Evolutionary conservation across 768 basidiomycete genomes (phyloP).

Genomic region (Lactifluus volemus): DNA sequence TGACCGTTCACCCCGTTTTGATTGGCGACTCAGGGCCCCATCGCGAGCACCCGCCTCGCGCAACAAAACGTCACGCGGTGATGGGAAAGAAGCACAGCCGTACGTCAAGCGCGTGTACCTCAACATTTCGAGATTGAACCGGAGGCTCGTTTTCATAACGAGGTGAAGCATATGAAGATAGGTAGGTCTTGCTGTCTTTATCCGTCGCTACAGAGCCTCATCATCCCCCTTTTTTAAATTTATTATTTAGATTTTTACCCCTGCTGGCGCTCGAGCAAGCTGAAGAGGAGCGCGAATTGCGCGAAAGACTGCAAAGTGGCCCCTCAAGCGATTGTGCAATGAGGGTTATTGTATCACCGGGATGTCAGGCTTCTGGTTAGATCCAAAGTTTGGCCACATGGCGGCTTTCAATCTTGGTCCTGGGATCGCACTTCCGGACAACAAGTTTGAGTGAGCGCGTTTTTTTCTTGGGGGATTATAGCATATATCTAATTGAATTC

Average conservation of each 20-base stretch:
- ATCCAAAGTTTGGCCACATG: constrained; percentile 53
- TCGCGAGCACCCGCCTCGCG: constrained; percentile 29
- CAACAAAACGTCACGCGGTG: constrained; percentile 10
- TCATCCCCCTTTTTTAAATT: too few species aligned
- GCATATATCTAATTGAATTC: neutral
- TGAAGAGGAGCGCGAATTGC: constrained; percentile 50
- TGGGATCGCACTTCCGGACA: constrained; percentile 51
- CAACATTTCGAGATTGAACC: constrained; percentile 26
- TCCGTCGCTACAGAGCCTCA: neutral
- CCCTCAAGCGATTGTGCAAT: constrained; percentile 44
- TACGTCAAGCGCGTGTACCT: constrained; percentile 35
- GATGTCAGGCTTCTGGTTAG: constrained; percentile 60
- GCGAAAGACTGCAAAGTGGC: constrained; percentile 63
- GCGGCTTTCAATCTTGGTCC: constrained; percentile 60
- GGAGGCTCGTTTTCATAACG: constrained; percentile 38
- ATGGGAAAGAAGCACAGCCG: constrained; percentile 15
- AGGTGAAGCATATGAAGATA: constrained; percentile 46
- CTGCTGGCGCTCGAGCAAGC: constrained; percentile 50
- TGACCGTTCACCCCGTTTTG: constrained; percentile 32
- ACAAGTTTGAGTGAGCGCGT: constrained; percentile 57
- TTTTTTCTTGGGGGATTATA: constrained; percentile 5
- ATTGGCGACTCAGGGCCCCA: constrained; percentile 51
- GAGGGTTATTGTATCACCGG: constrained; percentile 68
- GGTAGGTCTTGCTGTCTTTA: constrained; percentile 30
- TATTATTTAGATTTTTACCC: constrained; percentile 42